Evolutionary conservation across 2,329 filamentous ascomycete species (phyloP).

Genomic region (Cordyceps cateniannulata): DNA sequence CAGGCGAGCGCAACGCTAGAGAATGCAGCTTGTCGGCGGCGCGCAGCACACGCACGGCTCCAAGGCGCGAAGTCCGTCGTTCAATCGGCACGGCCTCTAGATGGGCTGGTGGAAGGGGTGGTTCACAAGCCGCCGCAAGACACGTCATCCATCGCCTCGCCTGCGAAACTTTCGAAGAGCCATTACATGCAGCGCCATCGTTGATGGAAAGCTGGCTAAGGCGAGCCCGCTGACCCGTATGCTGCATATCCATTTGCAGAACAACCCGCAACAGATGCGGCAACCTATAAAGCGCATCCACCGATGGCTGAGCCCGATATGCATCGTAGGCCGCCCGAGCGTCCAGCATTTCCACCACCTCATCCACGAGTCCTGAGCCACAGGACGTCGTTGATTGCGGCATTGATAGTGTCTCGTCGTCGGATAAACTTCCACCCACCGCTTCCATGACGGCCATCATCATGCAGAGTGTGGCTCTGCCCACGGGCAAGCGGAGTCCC

Average conservation of each 20-base stretch:
- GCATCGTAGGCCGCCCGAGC: neutral
- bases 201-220: neutral
- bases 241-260: neutral
- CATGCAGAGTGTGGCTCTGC: neutral
- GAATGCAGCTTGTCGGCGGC: neutral
- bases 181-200: neutral
- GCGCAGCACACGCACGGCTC: neutral
- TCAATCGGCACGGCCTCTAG: neutral
- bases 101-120: neutral
- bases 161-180: neutral
- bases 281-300: neutral
- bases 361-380: neutral
- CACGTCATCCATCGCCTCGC: neutral
- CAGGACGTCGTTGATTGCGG: neutral
- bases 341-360: neutral
- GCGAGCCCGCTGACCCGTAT: neutral
- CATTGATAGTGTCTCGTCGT: neutral
- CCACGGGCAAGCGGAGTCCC: neutral
- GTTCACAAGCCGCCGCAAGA: neutral
- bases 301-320: neutral
- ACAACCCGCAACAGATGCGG: neutral
- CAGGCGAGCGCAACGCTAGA: neutral
- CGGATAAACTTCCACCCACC: neutral
- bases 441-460: neutral
- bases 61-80: neutral